Evolutionary conservation across 2,329 filamentous ascomycete species (phyloP).

Genomic region (Aspergillus costaricaensis): DNA sequence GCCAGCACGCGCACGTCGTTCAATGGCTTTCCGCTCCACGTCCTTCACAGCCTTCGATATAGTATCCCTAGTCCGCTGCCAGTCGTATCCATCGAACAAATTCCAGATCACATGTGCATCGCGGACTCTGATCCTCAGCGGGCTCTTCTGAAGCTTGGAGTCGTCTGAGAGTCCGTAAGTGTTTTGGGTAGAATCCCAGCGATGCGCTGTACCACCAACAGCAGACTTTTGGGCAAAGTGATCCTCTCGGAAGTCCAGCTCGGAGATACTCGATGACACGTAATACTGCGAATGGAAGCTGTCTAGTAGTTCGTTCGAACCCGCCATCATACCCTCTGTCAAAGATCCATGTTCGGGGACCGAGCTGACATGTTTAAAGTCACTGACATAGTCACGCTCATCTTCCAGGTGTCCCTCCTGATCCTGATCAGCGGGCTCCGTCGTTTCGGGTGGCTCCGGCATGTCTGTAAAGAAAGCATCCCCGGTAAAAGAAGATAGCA

Average conservation of each 20-base stretch:
- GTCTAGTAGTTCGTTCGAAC: conserved; percentile 46
- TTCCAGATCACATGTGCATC: conserved; percentile 98
- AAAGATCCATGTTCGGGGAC: conserved; percentile 31
- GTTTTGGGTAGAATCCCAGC: conserved; percentile 78
- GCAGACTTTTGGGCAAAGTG: conserved; percentile 69
- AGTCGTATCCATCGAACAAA: conserved; percentile 96
- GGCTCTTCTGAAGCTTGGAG: conserved; percentile 63
- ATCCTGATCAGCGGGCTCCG: conserved; percentile 46
- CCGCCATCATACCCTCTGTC: conserved; percentile 35
- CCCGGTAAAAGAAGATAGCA: conserved; percentile 86
- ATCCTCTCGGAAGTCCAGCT: conserved; percentile 74
- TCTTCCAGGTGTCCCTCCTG: conserved; percentile 42
- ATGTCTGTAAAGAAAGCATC: conserved; percentile 67
- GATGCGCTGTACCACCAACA: conserved; percentile 67
- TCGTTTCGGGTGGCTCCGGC: conserved; percentile 40
- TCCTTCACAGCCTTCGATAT: conserved; percentile 87
- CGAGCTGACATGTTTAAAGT: conserved; percentile 54
- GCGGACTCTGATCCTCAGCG: conserved; percentile 74
- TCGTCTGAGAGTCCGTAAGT: conserved; percentile 69
- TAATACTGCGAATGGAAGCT: conserved; percentile 58
- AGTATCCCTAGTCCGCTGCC: conserved; percentile 80
- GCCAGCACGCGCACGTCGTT: conserved; percentile 64
- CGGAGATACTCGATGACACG: conserved; percentile 58
- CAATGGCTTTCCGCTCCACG: conserved; percentile 78
- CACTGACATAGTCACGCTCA: conserved; percentile 56